phyloP scores from a whole-genome alignment of 1,284 basidiomycete genomes.

The Fistulina hepatica region DNA sequence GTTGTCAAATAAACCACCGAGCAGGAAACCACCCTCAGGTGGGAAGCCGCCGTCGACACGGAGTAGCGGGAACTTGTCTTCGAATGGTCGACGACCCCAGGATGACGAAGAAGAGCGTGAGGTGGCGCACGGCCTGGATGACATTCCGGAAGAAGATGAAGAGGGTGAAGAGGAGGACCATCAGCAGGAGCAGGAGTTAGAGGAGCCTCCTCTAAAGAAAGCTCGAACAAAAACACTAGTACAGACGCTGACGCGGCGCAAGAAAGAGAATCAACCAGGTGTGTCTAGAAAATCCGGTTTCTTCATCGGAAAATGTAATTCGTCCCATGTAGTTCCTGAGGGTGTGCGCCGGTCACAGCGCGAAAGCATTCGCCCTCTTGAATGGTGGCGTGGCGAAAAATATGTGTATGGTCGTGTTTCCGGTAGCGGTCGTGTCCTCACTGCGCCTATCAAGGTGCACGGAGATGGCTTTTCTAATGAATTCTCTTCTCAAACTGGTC shows the following conservation, averaged over 20 bases:
- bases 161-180: conserved; percentile 7
- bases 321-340: conserved; percentile 25
- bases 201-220: conserved; percentile 27
- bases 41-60: conserved; percentile 13
- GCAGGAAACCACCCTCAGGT: conserved; percentile 18
- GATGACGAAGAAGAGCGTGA: conserved; percentile 44
- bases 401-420: conserved; percentile 66
- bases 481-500: too few species aligned
- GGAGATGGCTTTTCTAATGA: too few species aligned
- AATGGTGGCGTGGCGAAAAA: conserved; percentile 91
- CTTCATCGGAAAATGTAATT: conserved; percentile 1
- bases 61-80: conserved; percentile 21
- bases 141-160: conserved; percentile 16
- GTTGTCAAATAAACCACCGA: conserved; percentile 15
- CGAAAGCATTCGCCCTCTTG: conserved; percentile 66
- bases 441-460: conserved; percentile 74
- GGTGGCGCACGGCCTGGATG: conserved; percentile 36
- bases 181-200: conserved; percentile 12
- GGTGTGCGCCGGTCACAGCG: conserved; percentile 72
- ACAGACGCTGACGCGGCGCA: conserved; percentile 17
- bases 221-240: conserved; percentile 18
- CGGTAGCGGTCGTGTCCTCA: conserved; percentile 36
- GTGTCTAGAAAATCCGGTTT: conserved; percentile 9
- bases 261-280: conserved; percentile 33
- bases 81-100: conserved; percentile 18